phyloP scores from a whole-genome alignment of 2,329 filamentous ascomycete species.

The Boeremia exigua region DNA sequence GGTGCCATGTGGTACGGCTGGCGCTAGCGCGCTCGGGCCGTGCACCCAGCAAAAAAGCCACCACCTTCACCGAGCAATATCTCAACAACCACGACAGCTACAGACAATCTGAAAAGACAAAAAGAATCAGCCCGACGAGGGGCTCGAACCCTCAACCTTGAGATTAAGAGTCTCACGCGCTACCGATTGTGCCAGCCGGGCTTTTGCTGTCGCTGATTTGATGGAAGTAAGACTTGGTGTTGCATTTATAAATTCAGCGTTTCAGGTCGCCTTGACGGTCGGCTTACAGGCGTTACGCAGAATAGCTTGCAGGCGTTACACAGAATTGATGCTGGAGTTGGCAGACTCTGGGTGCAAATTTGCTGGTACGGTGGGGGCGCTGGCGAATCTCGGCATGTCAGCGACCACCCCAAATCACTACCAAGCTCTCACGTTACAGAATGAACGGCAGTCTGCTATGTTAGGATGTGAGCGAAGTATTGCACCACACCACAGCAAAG shows the following conservation, averaged over 20 bases:
- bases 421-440: too few relatives aligned
- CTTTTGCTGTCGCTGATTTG: constrained; percentile 16
- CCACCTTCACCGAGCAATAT: not conserved
- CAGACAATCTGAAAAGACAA: not conserved
- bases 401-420: too few relatives aligned
- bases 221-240: not conserved
- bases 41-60: not conserved
- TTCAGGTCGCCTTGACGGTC: too few relatives aligned
- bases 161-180: constrained; percentile 32
- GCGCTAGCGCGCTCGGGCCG: not conserved
- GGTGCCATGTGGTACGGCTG: not conserved
- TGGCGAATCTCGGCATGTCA: constrained; percentile 1
- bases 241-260: not conserved
- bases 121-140: constrained; percentile 42
- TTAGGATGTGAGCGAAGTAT: too few relatives aligned
- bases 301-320: too few relatives aligned
- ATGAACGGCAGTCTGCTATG: too few relatives aligned
- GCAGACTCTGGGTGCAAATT: not conserved
- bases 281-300: not conserved
- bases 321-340: too few relatives aligned
- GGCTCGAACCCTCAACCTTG: constrained; percentile 58
- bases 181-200: constrained; percentile 40
- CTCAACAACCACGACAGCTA: not conserved
- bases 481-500: too few relatives aligned
- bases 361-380: not conserved